phyloP scores from a whole-genome alignment of 2,329 filamentous ascomycete species.

The Dothistroma septosporum region DNA sequence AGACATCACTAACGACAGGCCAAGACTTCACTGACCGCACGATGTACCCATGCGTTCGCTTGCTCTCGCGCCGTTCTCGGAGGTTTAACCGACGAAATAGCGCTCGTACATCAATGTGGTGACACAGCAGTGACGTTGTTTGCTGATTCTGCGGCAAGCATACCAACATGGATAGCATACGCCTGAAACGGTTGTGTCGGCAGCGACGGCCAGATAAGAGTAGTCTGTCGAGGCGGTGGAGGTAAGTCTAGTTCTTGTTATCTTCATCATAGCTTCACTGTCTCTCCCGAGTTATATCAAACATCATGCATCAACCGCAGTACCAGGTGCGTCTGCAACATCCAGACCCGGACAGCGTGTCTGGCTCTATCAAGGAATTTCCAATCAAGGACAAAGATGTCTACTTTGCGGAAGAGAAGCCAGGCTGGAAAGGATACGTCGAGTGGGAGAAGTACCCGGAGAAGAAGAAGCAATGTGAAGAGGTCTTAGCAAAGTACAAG shows the following conservation, averaged over 20 bases:
- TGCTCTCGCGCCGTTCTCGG: background rate
- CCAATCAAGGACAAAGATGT: slow-evolving; percentile 27
- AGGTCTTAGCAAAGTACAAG: slow-evolving; percentile 51
- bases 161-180: background rate
- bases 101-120: background rate
- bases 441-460: slow-evolving; percentile 69
- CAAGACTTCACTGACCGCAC: background rate
- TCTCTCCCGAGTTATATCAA: background rate
- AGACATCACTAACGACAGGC: background rate
- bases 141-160: background rate
- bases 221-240: background rate
- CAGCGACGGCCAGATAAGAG: background rate
- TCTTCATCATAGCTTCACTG: background rate
- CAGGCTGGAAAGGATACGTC: slow-evolving; percentile 54
- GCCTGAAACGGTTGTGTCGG: background rate
- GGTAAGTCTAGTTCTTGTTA: background rate
- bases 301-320: background rate
- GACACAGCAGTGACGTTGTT: background rate
- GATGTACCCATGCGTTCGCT: background rate
- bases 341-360: background rate
- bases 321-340: background rate
- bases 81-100: background rate
- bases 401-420: slow-evolving; percentile 38
- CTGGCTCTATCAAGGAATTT: slow-evolving; percentile 19
- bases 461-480: slow-evolving; percentile 58